Base-by-base conservation (phyloP, 805 yeast species). In the Saturnispora sekii region DNA sequence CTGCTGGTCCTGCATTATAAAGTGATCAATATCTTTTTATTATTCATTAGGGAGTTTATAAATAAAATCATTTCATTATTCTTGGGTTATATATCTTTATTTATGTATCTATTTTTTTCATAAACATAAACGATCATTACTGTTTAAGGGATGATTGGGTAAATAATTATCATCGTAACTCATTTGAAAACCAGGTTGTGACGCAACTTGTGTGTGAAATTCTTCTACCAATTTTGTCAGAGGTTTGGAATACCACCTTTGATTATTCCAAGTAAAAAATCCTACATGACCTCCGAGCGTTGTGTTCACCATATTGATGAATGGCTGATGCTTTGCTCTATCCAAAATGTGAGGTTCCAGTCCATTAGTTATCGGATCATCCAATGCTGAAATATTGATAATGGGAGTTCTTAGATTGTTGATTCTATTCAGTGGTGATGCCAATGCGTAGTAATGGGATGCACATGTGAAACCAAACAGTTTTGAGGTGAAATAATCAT, bases 1-100 rank as follows among this genome's bases (percentile, higher is more conserved):
- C 93, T 59, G 97, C 97, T 56, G 98, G 96, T 50, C 98, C 97
- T 54, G 72, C 65, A 52, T 57, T 72, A 48, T 72, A 64, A 59
- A 32, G 40, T 40, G 31, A 16, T 18, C n/a, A 16, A 5, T 38
- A n/a, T 34, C 10, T 11, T 37, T 21, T 35, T 16, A 17, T 16
- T 15, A 7, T 14, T 15, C 35, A 21, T 21, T 21, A 21, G 26
- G 26, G 26, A 8, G 26, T 21, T 21, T 21, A 21, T 21, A 21
- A 21, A 21, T 21, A 21, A 21, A 21, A 21, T 14, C 32, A n/a
- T 34, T 12, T 35, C 30, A n/a, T 34, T 7, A n/a, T 15, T 38
- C 31, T 33, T 36, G 26, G 16, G 9, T 7, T 34, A 34, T 15
- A 17, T 40, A 35, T 16, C 14, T 31, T 28, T 32, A 15, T 14